Evolutionary conservation across 441 rosid genomes (phyloP).

Genomic region (Populus hybrid): DNA sequence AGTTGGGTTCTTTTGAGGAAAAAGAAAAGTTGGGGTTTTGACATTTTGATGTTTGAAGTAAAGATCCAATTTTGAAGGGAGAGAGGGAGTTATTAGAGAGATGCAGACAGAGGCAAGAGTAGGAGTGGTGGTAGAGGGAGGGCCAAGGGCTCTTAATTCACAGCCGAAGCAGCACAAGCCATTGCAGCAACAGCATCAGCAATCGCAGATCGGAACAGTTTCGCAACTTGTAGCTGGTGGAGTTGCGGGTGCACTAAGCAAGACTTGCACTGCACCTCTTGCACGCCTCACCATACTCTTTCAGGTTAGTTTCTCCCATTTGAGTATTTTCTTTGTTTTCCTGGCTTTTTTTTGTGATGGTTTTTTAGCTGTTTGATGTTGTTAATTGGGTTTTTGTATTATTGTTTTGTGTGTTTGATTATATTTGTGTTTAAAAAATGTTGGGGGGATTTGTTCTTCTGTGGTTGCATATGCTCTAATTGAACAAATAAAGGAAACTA

Average conservation of each 20-base stretch:
- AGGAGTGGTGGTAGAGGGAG: constrained; percentile 65
- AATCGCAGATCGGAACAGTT: constrained; percentile 66
- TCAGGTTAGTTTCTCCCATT: constrained; percentile 42
- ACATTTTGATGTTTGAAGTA: constrained; percentile 5
- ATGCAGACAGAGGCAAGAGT: constrained; percentile 94
- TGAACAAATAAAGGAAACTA: neutral
- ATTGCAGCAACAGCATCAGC: constrained; percentile 28
- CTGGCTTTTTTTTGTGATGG: neutral
- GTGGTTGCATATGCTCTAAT: neutral
- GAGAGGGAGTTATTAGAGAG: neutral
- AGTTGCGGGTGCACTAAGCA: constrained; percentile 87
- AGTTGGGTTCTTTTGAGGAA: neutral
- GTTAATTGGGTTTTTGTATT: neutral
- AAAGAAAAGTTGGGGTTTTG: neutral
- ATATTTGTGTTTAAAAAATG: neutral
- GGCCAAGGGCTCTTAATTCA: constrained; percentile 41
- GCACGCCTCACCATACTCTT: constrained; percentile 92
- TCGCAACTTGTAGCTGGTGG: constrained; percentile 91
- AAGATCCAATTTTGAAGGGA: neutral
- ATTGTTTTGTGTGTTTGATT: neutral
- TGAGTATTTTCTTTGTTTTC: neutral
- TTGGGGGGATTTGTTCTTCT: too few species aligned
- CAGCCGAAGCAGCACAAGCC: constrained; percentile 39
- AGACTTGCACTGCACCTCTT: constrained; percentile 96
- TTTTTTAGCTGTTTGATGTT: neutral